Base-by-base conservation (phyloP, 179 eudicot genomes). In the Amaranthus tricolor region DNA sequence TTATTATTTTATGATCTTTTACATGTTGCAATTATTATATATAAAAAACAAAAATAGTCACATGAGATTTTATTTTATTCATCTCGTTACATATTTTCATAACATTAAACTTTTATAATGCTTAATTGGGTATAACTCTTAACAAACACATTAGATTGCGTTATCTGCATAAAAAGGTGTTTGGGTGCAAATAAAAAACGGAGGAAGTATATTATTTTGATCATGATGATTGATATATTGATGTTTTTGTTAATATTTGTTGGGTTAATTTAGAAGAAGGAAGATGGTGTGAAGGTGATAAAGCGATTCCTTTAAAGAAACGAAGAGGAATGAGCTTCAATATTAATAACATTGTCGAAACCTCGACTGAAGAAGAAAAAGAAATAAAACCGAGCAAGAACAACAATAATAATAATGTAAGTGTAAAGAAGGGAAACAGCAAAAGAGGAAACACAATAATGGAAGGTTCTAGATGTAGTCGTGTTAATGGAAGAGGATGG, bases 401-500 rank as follows among this genome's bases (percentile, higher is more conserved):
- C 40, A 31, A 31, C 40, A 31, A 31, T 11, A 61, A 4, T 21
- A 62, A 9, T 31, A 1, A 31, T 40, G 31, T 0, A 31, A 31
- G 61, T 66, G 76, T 4, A 4, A 85, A 80, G 76, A 78, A 78
- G 76, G 71, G 54, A n/a, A 69, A 21, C 9, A 80, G 51, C 12
- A 89, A 80, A 75, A 87, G 90, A 47, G 96, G 91, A 7, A 85
- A 66, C 62, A 87, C 81, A 24, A 84, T 89, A 40, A 81, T 84
- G 90, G 97, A 90, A 70, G 98, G 98, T 0, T 89, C 98, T 2
- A 72, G 98, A 74, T 93, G 98, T 77, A 93, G 98, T 62, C 88
- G 98, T 1, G 91, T 89, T 6, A 93, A 93, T 48, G 98, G 98
- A 20, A 79, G 98, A 64, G 96, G 98, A 19, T 93, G 98, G 98